Conservation (phyloP, 306 rosid genomes). For the Parietaria judaica region DNA sequence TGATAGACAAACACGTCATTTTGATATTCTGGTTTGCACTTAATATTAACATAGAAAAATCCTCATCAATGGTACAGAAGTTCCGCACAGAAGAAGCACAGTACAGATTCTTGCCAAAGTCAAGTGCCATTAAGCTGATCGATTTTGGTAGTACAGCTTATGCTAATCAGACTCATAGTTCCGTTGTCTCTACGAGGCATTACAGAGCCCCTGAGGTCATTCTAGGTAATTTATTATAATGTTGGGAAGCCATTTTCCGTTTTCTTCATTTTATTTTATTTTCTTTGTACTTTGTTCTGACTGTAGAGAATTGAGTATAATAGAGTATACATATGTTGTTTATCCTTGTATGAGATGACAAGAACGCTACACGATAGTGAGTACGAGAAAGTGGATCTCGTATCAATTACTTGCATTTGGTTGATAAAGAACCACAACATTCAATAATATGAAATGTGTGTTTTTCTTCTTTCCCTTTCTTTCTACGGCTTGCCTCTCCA, state of each 20-base stretch:
- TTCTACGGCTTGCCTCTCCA: background rate
- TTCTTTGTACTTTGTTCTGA: slow-evolving; percentile 17
- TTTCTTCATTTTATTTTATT: slow-evolving; percentile 14
- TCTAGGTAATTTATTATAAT: slow-evolving; percentile 64
- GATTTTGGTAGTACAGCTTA: slow-evolving; percentile 96
- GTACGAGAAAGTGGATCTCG: too few species aligned
- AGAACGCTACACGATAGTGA: too few species aligned
- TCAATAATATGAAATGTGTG: background rate
- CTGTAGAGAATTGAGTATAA: too few species aligned
- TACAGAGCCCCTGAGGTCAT: slow-evolving; percentile 98
- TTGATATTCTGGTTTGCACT: slow-evolving; percentile 28
- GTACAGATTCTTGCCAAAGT: slow-evolving; percentile 95
- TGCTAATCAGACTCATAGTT: slow-evolving; percentile 86
- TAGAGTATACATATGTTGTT: too few species aligned
- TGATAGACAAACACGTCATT: slow-evolving; percentile 18
- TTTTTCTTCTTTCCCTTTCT: background rate
- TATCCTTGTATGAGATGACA: too few species aligned
- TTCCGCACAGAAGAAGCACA: slow-evolving; percentile 64
- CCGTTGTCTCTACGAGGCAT: slow-evolving; percentile 95
- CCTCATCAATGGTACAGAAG: slow-evolving; percentile 78
- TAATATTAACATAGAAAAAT: slow-evolving; percentile 26
- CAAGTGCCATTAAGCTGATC: slow-evolving; percentile 99
- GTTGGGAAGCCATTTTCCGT: slow-evolving; percentile 36
- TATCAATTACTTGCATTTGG: too few species aligned
- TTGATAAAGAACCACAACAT: too few species aligned